Conservation (phyloP, 225 moss, liverwort and hornwort species). For the Takakia lepidozioides region DNA sequence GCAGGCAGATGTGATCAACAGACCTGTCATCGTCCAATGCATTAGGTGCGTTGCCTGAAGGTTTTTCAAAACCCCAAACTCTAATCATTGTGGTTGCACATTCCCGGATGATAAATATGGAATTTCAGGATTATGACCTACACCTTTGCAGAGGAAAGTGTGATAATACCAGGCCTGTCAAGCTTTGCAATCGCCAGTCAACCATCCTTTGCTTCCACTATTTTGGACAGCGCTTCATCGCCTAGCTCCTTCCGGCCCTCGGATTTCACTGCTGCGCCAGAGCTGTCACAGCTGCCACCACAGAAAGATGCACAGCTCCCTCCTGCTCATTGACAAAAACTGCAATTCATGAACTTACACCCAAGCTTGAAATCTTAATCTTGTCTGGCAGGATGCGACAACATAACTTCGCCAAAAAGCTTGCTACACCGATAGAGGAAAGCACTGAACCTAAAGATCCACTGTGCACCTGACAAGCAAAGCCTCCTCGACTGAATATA, state of each 20-base stretch:
- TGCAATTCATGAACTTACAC: background rate
- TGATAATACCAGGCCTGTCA: background rate
- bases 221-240: background rate
- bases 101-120: background rate
- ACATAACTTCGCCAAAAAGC: too few relatives aligned
- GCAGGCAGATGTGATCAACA: background rate
- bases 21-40: background rate
- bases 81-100: background rate
- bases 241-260: background rate
- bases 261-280: conserved; percentile 2
- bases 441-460: background rate
- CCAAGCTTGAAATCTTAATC: background rate
- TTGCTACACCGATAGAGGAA: background rate
- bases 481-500: background rate
- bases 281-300: conserved; percentile 1
- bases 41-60: background rate
- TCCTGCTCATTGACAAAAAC: conserved; percentile 2
- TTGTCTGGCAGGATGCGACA: background rate
- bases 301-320: background rate
- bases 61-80: background rate
- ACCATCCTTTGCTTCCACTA: conserved; percentile 1
- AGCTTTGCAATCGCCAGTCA: conserved; percentile 1
- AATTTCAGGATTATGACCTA: background rate
- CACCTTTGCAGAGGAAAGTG: background rate
- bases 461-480: background rate